Evolutionary conservation across 192 early-diverging fungal genomes (phyloP).

Genomic region (Backusella tarrabulga): DNA sequence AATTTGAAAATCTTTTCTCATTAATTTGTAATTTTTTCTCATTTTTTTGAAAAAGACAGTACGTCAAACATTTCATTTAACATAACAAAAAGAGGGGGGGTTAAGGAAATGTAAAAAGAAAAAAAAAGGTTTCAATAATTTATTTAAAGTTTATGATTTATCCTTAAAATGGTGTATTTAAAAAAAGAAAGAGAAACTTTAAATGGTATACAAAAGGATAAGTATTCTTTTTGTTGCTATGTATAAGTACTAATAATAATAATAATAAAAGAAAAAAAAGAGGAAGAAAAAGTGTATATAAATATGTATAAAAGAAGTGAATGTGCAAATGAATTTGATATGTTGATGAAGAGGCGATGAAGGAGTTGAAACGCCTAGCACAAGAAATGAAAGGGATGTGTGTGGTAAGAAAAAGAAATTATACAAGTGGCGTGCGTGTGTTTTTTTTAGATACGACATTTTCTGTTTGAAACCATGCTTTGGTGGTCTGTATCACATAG

Average conservation of each 20-base stretch:
- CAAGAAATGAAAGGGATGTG: neutral
- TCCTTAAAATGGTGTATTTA: neutral
- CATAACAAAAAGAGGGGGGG: neutral
- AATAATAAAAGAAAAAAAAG: neutral
- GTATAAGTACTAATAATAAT: neutral
- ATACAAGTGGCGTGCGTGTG: neutral
- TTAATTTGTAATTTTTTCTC: no score
- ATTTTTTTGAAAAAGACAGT: no score
- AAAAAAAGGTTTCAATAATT: neutral
- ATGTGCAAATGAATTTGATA: conserved; percentile 1
- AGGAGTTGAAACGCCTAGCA: neutral
- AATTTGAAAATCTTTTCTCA: no score
- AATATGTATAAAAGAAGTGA: neutral
- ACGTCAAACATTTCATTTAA: neutral
- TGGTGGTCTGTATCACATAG: neutral
- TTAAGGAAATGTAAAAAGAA: neutral
- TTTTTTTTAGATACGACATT: neutral
- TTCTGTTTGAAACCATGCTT: neutral
- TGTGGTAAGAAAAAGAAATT: neutral
- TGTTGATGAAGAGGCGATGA: neutral
- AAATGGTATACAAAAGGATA: neutral
- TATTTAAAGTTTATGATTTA: conserved; percentile 4
- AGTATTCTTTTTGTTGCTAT: neutral
- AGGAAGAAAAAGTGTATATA: neutral
- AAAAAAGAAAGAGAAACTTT: neutral